phyloP scores from a whole-genome alignment of 768 basidiomycete species.

The Boletus vinaceobasis region DNA sequence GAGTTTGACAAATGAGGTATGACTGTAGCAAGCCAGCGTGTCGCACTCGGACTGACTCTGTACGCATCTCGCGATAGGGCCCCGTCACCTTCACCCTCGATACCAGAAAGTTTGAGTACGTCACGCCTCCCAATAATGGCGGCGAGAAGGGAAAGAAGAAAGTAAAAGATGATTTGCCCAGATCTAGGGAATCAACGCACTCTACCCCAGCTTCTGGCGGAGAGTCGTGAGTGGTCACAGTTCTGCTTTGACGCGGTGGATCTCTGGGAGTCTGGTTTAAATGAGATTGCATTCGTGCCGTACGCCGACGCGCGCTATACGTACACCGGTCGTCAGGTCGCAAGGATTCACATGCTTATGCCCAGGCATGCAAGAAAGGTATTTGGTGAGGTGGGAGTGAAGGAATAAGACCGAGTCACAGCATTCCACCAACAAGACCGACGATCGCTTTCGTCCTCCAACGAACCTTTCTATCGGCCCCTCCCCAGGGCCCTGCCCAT shows the following conservation, averaged over 20 bases:
- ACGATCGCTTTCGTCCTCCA: constrained; percentile 63
- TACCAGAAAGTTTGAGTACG: constrained; percentile 73
- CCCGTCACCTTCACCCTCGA: constrained; percentile 85
- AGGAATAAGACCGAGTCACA: constrained; percentile 35
- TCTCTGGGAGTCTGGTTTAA: neutral
- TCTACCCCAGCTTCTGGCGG: neutral
- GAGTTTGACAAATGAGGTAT: constrained; percentile 80
- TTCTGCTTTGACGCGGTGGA: neutral
- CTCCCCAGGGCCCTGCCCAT: constrained; percentile 57
- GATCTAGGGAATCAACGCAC: constrained; percentile 4
- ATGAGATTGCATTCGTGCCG: constrained; percentile 1
- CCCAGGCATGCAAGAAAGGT: neutral
- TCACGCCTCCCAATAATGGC: constrained; percentile 27
- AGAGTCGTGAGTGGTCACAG: constrained; percentile 6
- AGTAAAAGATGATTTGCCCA: neutral
- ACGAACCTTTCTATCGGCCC: constrained; percentile 53
- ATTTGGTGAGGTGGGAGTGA: constrained; percentile 9
- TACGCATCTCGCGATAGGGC: constrained; percentile 44
- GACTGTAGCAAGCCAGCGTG: constrained; percentile 8
- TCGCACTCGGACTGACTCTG: constrained; percentile 1
- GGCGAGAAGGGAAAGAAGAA: constrained; percentile 12
- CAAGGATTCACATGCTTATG: neutral
- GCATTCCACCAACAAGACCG: constrained; percentile 64
- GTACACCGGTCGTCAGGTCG: neutral
- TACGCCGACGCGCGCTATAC: too few species aligned